phyloP scores from a whole-genome alignment of 345 rosid species.

The Euphorbia peplus region DNA sequence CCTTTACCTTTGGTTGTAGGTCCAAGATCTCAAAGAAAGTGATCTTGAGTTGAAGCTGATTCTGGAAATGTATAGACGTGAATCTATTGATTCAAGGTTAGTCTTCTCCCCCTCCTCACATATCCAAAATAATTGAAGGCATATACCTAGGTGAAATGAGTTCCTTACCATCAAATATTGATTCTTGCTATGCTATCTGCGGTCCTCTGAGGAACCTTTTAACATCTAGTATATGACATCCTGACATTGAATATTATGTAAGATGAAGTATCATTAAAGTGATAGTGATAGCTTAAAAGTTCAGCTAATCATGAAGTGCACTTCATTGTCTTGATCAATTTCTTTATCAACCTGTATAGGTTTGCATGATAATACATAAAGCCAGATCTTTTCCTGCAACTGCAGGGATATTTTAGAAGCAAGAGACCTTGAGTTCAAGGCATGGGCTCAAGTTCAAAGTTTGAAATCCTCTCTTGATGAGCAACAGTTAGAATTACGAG shows the following conservation, averaged over 20 bases:
- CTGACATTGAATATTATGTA: not conserved
- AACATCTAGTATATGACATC: not conserved
- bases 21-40: constrained; percentile 58
- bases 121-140: not conserved
- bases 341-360: constrained; percentile 1
- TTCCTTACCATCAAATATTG: not conserved
- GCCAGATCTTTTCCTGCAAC: constrained; percentile 8
- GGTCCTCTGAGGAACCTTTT: not conserved
- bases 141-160: not conserved
- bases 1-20: constrained; percentile 43
- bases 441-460: constrained; percentile 79
- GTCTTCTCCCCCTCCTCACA: not conserved
- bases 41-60: constrained; percentile 75
- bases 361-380: not conserved
- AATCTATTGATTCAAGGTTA: constrained; percentile 71
- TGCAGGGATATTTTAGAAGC: constrained; percentile 72
- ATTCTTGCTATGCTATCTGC: not conserved
- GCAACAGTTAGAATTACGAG: constrained; percentile 76
- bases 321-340: not conserved
- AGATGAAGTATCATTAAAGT: not conserved
- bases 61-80: constrained; percentile 82
- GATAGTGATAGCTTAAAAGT: not conserved
- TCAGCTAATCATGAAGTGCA: not conserved
- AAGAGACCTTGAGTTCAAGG: constrained; percentile 66
- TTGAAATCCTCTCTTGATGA: constrained; percentile 84